phyloP scores from a whole-genome alignment of 1,284 basidiomycete genomes.

The Pterulicium gracile region DNA sequence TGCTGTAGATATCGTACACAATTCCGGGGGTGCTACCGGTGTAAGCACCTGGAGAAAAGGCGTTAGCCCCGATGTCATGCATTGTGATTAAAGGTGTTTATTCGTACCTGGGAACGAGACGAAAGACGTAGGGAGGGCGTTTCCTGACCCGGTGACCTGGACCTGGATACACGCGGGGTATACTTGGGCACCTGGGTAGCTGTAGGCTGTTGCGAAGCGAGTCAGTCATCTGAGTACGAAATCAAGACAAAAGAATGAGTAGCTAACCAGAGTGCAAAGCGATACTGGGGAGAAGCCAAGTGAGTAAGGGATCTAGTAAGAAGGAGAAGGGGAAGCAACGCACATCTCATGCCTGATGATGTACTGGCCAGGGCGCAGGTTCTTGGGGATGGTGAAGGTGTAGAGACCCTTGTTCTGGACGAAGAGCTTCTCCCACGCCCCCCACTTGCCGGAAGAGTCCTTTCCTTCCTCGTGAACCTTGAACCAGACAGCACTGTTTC shows the following conservation, averaged over 20 bases:
- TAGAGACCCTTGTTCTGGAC: constrained; percentile 29
- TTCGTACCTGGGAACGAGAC: constrained; percentile 36
- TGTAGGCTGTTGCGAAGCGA: constrained; percentile 17
- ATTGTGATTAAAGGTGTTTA: background rate
- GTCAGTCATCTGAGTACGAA: constrained; percentile 5
- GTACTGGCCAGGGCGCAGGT: constrained; percentile 34
- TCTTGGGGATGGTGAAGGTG: constrained; percentile 33
- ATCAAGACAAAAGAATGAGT: background rate
- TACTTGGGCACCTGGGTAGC: constrained; percentile 25
- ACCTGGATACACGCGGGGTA: constrained; percentile 43
- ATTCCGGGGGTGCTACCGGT: constrained; percentile 32
- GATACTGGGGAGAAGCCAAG: no score
- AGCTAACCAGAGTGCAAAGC: constrained; percentile 27
- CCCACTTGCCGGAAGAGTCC: constrained; percentile 31
- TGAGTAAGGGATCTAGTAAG: no score
- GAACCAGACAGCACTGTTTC: constrained; percentile 35
- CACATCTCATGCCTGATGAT: constrained; percentile 41
- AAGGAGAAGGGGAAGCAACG: no score
- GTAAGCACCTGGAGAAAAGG: constrained; percentile 32
- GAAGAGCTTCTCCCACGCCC: constrained; percentile 28
- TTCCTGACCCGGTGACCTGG: constrained; percentile 38
- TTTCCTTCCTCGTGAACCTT: constrained; percentile 36
- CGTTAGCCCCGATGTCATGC: constrained; percentile 9
- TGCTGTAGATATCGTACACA: constrained; percentile 28
- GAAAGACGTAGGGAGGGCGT: constrained; percentile 32